phyloP scores from a whole-genome alignment of 2,329 filamentous ascomycete genomes.

The Beauveria brongniartii region DNA sequence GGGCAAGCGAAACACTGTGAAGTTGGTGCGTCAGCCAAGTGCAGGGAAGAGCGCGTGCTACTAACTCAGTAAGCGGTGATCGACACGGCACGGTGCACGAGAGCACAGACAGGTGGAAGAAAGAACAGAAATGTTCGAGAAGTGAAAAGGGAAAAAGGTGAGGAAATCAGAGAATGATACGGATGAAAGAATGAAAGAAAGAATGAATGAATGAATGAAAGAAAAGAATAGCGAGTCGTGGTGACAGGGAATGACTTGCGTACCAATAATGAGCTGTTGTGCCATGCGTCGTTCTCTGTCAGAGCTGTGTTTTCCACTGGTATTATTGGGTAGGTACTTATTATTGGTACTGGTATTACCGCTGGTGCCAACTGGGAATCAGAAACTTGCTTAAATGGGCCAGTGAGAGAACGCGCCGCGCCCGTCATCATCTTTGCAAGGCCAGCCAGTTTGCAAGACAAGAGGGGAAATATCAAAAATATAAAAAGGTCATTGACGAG shows the following conservation, averaged over 20 bases:
- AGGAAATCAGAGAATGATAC: background rate
- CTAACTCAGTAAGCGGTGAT: background rate
- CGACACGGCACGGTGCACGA: background rate
- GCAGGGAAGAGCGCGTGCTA: background rate
- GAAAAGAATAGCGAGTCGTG: background rate
- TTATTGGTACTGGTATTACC: too few relatives aligned
- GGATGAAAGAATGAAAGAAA: background rate
- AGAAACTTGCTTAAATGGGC: background rate
- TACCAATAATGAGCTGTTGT: background rate
- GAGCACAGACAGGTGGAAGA: background rate
- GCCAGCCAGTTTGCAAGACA: background rate
- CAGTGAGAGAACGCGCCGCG: background rate
- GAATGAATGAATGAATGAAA: background rate
- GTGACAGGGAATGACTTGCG: background rate
- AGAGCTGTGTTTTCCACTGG: too few relatives aligned
- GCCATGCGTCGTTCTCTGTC: background rate
- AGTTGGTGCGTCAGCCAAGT: slow-evolving; percentile 9
- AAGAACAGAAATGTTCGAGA: background rate
- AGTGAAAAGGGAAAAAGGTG: background rate
- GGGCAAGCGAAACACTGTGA: slow-evolving; percentile 4
- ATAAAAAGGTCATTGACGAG: background rate
- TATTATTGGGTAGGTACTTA: too few relatives aligned
- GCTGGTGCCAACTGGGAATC: too few relatives aligned
- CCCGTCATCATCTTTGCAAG: background rate
- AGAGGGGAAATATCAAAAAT: background rate